Evolutionary conservation across 768 basidiomycete species (phyloP).

Genomic region (Rhizopogon rudus): DNA sequence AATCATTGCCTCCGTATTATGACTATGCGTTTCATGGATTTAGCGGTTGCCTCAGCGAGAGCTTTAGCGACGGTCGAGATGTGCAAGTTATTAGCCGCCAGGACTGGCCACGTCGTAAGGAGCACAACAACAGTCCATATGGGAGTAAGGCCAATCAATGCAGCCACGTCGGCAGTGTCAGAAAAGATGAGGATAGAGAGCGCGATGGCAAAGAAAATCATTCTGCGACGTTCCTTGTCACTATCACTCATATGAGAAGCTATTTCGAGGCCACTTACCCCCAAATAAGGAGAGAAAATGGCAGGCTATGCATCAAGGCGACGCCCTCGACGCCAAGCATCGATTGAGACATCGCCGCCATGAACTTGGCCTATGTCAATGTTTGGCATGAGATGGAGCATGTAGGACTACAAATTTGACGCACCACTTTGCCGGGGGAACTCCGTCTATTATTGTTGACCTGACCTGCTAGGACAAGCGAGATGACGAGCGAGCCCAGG

Average conservation of each 20-base stretch:
- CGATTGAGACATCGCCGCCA: slow-evolving; percentile 6
- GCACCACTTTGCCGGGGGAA: slow-evolving; percentile 24
- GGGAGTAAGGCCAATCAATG: not conserved
- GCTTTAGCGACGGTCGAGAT: not conserved
- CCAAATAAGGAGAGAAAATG: slow-evolving; percentile 29
- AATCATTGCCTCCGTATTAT: not conserved
- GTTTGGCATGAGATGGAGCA: not conserved
- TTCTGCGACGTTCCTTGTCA: not conserved
- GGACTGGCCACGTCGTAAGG: not conserved
- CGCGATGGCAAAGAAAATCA: slow-evolving; percentile 8
- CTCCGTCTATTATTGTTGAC: slow-evolving; percentile 23
- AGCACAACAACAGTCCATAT: slow-evolving; percentile 2
- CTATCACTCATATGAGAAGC: too few relatives aligned
- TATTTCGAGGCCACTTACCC: slow-evolving; percentile 14
- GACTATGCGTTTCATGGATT: not conserved
- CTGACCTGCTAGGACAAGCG: slow-evolving; percentile 32
- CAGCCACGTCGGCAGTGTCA: not conserved
- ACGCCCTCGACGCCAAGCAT: slow-evolving; percentile 21
- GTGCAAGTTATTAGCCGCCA: not conserved
- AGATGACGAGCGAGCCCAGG: slow-evolving; percentile 30
- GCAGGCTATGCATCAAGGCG: slow-evolving; percentile 28
- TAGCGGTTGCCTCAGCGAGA: not conserved
- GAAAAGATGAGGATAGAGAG: slow-evolving; percentile 6
- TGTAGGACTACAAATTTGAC: slow-evolving; percentile 2
- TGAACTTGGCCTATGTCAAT: slow-evolving; percentile 13